Evolutionary conservation across 2,329 filamentous ascomycete genomes (phyloP), one percentile per base, ranked within the genome.

Genomic region (Apiospora kogelbergensis): DNA sequence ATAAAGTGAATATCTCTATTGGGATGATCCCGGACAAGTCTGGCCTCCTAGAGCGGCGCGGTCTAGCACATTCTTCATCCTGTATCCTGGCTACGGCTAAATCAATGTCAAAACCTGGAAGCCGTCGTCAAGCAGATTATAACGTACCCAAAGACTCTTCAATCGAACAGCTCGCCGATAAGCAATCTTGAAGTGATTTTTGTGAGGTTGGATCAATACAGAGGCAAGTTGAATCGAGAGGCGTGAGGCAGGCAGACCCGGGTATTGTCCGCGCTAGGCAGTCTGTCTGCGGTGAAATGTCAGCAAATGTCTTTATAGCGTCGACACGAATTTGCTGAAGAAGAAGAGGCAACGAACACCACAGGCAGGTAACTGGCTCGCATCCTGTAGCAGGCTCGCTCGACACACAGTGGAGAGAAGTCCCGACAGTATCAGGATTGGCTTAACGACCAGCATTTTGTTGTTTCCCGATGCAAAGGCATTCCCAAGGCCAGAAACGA

Each of bases 21-120:
- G 77, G 73, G n/a, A 83, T 73, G 1, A 81, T 72, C 4, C 77
- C 76, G 33, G 80, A 72, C n/a, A 83, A 73, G 5, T 76, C 72
- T 0, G 72, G 66, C 57, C 76, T 78, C 15, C 79, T 76, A 9
- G 77, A 76, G n/a, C 80, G 75, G 11, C 65, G 63, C 13, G 78
- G 76, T 20, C 71, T 70, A 1, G 76, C 67, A 67, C 82, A 84
- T 17, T 75, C 74, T 24, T 76, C 70, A n/a, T 78, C 76, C 57
- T 80, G 73, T 24, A 78, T 69, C 48, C 76, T 72, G 26, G 73
- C 76, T 10, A 80, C 75, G 40, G 76, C 79, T 79, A n/a, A 22
- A n/a, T 17, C 10, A 26, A n/a, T 6, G 44, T 66, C 2, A 30
- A 13, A 17, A 63, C 20, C n/a, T n/a, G n/a, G 9, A 40, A 13